Percentiles rank a stretch among this genome's conserved stretches.
Conservation (phyloP, 2,329 filamentous ascomycete genomes). For the Zymoseptoria tritici region DNA sequence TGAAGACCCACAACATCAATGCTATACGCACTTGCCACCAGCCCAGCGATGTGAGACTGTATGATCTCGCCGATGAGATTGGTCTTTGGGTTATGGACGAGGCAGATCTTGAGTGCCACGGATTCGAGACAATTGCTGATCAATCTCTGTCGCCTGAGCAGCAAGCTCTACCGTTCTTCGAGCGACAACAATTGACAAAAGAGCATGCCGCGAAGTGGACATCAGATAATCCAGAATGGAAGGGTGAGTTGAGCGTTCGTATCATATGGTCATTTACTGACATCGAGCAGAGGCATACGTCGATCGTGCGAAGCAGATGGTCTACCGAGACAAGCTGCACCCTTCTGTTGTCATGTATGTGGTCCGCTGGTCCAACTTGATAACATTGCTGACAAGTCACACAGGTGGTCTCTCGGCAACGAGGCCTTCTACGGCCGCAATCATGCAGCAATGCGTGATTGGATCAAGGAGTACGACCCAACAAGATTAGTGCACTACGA, state of each 20-base stretch:
- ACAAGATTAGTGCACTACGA: slow-evolving; percentile 60
- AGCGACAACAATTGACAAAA: slow-evolving; percentile 45
- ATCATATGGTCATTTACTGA: background rate
- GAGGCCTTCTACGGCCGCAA: slow-evolving; percentile 66
- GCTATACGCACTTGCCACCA: slow-evolving; percentile 63
- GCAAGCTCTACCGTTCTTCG: slow-evolving; percentile 47
- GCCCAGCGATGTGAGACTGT: slow-evolving; percentile 53
- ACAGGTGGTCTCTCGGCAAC: slow-evolving; percentile 62
- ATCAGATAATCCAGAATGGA: slow-evolving; percentile 55
- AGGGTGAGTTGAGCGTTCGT: slow-evolving; percentile 17
- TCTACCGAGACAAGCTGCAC: slow-evolving; percentile 64
- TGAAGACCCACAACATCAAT: slow-evolving; percentile 67
- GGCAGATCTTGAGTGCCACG: slow-evolving; percentile 44
- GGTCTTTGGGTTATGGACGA: slow-evolving; percentile 59
- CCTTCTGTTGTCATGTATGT: slow-evolving; percentile 54
- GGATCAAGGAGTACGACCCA: slow-evolving; percentile 51
- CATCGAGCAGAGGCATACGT: slow-evolving; percentile 48
- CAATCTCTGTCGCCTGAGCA: slow-evolving; percentile 35
- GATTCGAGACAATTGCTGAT: slow-evolving; percentile 34
- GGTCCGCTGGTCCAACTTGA: slow-evolving; percentile 27
- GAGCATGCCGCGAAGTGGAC: slow-evolving; percentile 51
- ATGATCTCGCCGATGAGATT: slow-evolving; percentile 57
- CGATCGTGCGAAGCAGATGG: slow-evolving; percentile 57
- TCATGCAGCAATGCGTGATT: slow-evolving; percentile 60
- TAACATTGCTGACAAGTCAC: background rate